Percentiles rank a stretch among this genome's conserved stretches.
phyloP scores from a whole-genome alignment of 352 stramenopile species.

The Phytopythium montanum region DNA sequence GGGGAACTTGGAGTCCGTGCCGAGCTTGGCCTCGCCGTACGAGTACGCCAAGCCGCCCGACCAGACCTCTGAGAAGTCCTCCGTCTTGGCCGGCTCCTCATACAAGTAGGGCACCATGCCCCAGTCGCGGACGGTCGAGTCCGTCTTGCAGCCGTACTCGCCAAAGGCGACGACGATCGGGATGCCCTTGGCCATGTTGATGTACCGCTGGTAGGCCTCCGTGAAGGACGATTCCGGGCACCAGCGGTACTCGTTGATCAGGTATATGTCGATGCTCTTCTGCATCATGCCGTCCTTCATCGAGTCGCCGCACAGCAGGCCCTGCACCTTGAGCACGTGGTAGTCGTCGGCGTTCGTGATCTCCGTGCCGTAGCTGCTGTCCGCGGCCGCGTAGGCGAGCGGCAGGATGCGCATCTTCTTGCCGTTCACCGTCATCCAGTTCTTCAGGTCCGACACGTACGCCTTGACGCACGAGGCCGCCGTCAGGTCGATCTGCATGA shows the following conservation, averaged over 20 bases:
- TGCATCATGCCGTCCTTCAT: conserved; percentile 79
- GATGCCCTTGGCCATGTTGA: conserved; percentile 68
- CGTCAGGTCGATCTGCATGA: conserved; percentile 80
- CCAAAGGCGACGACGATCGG: conserved; percentile 79
- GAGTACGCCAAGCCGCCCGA: conserved; percentile 83
- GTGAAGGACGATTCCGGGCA: conserved; percentile 66
- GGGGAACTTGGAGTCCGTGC: conserved; percentile 59
- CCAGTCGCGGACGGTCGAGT: conserved; percentile 49
- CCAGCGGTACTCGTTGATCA: conserved; percentile 90
- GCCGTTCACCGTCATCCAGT: conserved; percentile 84
- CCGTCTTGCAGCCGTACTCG: conserved; percentile 78
- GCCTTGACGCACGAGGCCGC: conserved; percentile 79
- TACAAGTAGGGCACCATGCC: conserved; percentile 83
- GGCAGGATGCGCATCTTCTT: conserved; percentile 80
- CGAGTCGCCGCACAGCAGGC: conserved; percentile 78
- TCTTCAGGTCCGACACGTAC: conserved; percentile 82
- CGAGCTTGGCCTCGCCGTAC: conserved; percentile 81
- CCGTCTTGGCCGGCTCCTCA: conserved; percentile 50
- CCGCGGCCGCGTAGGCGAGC: conserved; percentile 75
- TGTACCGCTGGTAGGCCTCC: conserved; percentile 68
- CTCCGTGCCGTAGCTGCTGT: conserved; percentile 60
- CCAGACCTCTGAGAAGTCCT: conserved; percentile 75
- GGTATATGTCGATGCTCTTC: conserved; percentile 85
- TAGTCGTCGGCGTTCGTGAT: conserved; percentile 73
- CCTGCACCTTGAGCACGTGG: conserved; percentile 79